Evolutionary conservation across 202 grass and related monocot genomes (phyloP), one percentile per base, ranked within the genome.

Genomic region (Digitaria exilis): DNA sequence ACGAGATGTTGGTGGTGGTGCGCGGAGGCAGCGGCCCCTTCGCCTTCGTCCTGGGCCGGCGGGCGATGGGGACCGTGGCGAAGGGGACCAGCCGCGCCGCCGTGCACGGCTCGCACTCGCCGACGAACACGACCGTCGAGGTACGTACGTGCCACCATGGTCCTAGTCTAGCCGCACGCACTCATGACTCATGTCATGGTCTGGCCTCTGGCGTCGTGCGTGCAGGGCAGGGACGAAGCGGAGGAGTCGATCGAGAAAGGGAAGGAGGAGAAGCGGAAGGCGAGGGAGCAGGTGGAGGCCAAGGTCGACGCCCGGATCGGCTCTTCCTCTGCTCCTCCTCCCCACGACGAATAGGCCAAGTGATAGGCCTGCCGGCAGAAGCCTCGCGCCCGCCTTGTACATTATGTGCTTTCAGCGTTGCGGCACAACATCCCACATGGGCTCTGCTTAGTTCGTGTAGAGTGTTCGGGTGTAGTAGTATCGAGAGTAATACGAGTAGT

Each of bases 81-180:
- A 84, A 90, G 50, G 84, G 79, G 25, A 44, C 84, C 34, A 76
- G 56, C 78, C 60, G 75, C 37, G 39, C 84, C 49, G 80, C 78
- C 80, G 87, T 90, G 61, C 88, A 90, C 65, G 80, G 84, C 28
- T 87, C 62, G 41, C 71, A 78, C 12, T 62, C 87, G 56, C 82
- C 71, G 59, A 37, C 58, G 51, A 65, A 51, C 37, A 74, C 43
- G 49, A 32, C 71, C 48, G 68, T 86, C 44, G 60, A 89, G 32
- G 82, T 85, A 62, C 12, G 75, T 39, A 4, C 54, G 54, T 13
- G 13, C 24, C 58, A n/a, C 9, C 9, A 6, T 21, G 69, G 2
- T 44, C 37, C 2, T 43, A 43, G 41, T 42, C 64, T 21, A 69
- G 42, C 25, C 6, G 6, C 12, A 24, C 28, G 16, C 14, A 15